Percentiles rank a stretch among this genome's conserved stretches.
phyloP scores from a whole-genome alignment of 805 yeast species.

The Spathaspora boniae region DNA sequence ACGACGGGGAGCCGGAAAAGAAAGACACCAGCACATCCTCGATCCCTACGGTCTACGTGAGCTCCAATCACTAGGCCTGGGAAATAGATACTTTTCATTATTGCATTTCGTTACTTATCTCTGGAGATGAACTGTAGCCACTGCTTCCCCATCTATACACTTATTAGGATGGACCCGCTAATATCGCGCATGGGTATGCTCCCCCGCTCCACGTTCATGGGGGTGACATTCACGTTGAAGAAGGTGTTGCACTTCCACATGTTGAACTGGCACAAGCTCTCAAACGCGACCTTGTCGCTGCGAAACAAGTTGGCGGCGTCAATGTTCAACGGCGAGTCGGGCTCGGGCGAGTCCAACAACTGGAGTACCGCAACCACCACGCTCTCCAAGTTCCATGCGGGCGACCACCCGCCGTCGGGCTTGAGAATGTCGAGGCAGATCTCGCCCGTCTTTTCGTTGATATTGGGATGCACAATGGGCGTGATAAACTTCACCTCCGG shows the following conservation, averaged over 20 bases:
- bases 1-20: slow-evolving; percentile 3
- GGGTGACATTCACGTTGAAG: slow-evolving; percentile 6
- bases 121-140: too few species aligned
- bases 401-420: slow-evolving; percentile 60
- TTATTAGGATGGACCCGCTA: slow-evolving; percentile 7
- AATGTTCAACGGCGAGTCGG: slow-evolving; percentile 66
- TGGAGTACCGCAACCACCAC: slow-evolving; percentile 55
- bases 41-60: slow-evolving; percentile 7
- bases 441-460: slow-evolving; percentile 51
- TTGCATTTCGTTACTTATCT: too few species aligned
- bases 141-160: not conserved
- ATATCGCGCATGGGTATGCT: slow-evolving; percentile 7
- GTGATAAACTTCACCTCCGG: slow-evolving; percentile 51
- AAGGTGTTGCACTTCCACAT: slow-evolving; percentile 39
- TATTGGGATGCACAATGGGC: slow-evolving; percentile 41
- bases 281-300: slow-evolving; percentile 36
- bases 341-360: slow-evolving; percentile 62
- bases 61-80: slow-evolving; percentile 8
- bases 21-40: not conserved
- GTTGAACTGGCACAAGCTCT: slow-evolving; percentile 36
- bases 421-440: slow-evolving; percentile 68
- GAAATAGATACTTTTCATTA: too few species aligned
- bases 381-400: slow-evolving; percentile 64
- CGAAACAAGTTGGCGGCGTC: slow-evolving; percentile 63
- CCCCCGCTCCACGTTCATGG: slow-evolving; percentile 6